These are phyloP conservation scores for Boletellus sp. DNA, from an alignment of 768 basidiomycete species.

Conservation along the genomic window DNA sequence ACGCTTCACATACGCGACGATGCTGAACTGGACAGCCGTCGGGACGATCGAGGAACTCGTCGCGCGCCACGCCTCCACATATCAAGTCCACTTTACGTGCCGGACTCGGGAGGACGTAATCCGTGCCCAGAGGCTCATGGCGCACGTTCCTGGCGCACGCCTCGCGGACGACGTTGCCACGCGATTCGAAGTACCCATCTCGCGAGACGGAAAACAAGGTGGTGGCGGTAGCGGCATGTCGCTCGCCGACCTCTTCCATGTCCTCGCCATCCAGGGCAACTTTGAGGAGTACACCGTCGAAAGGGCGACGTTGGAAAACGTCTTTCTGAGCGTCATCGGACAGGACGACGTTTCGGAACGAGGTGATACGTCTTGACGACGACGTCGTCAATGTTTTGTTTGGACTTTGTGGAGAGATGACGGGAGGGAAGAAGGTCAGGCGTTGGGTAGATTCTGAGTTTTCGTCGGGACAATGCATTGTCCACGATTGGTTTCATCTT, in stretches of 20 bases:
- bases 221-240: slow-evolving; percentile 31
- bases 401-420: too few relatives aligned
- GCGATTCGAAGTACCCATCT: slow-evolving; percentile 67
- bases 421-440: too few relatives aligned
- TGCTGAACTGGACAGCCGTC: slow-evolving; percentile 44
- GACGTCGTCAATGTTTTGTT: neutral
- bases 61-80: slow-evolving; percentile 57
- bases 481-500: too few relatives aligned
- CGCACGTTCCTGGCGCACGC: slow-evolving; percentile 56
- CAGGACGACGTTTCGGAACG: slow-evolving; percentile 57
- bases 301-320: slow-evolving; percentile 65
- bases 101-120: slow-evolving; percentile 57
- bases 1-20: neutral
- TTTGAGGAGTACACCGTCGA: slow-evolving; percentile 70
- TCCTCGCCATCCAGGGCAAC: slow-evolving; percentile 48
- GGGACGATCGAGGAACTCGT: slow-evolving; percentile 63
- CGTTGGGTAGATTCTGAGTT: too few relatives aligned
- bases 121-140: slow-evolving; percentile 58
- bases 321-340: slow-evolving; percentile 67
- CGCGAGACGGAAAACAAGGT: neutral
- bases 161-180: slow-evolving; percentile 74
- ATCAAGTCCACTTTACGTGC: slow-evolving; percentile 74
- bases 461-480: too few relatives aligned
- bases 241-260: slow-evolving; percentile 56
- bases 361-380: slow-evolving; percentile 22